A percentile compares a stretch with the other conserved stretches of the same genome.
phyloP scores from a whole-genome alignment of 2,329 filamentous ascomycete species.

The Ilyonectria sp. region DNA sequence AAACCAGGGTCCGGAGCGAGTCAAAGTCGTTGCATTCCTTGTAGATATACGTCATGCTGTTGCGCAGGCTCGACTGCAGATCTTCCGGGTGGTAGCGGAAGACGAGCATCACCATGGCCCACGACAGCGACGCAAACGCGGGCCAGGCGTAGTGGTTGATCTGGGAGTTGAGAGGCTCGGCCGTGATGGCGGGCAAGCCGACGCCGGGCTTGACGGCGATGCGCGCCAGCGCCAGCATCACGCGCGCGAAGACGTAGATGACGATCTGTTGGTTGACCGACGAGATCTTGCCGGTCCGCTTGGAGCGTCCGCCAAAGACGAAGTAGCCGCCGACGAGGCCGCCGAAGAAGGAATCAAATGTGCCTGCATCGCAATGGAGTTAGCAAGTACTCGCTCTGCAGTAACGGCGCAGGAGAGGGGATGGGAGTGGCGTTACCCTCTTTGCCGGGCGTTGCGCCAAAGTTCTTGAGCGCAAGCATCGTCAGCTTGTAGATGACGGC shows the following conservation, averaged over 20 bases:
- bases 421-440: slow-evolving; percentile 59
- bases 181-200: slow-evolving; percentile 66
- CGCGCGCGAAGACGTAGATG: slow-evolving; percentile 96
- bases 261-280: slow-evolving; percentile 97
- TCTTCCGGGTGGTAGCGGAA: slow-evolving; percentile 94
- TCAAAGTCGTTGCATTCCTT: slow-evolving; percentile 92
- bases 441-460: slow-evolving; percentile 71
- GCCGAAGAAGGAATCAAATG: slow-evolving; percentile 87
- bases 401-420: neutral
- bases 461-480: slow-evolving; percentile 81
- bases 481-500: slow-evolving; percentile 90
- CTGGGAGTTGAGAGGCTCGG: slow-evolving; percentile 60
- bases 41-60: slow-evolving; percentile 98
- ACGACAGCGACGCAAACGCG: slow-evolving; percentile 90
- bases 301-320: slow-evolving; percentile 82
- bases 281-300: slow-evolving; percentile 77
- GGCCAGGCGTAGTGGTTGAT: slow-evolving; percentile 88
- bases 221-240: slow-evolving; percentile 86
- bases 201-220: slow-evolving; percentile 79
- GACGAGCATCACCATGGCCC: slow-evolving; percentile 95
- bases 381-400: neutral
- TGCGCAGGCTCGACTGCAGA: slow-evolving; percentile 90
- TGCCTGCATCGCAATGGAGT: slow-evolving; percentile 59
- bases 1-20: slow-evolving; percentile 84
- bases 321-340: slow-evolving; percentile 92